phyloP scores from a whole-genome alignment of 2,329 filamentous ascomycete species.

The Mycosphaerella sp. region DNA sequence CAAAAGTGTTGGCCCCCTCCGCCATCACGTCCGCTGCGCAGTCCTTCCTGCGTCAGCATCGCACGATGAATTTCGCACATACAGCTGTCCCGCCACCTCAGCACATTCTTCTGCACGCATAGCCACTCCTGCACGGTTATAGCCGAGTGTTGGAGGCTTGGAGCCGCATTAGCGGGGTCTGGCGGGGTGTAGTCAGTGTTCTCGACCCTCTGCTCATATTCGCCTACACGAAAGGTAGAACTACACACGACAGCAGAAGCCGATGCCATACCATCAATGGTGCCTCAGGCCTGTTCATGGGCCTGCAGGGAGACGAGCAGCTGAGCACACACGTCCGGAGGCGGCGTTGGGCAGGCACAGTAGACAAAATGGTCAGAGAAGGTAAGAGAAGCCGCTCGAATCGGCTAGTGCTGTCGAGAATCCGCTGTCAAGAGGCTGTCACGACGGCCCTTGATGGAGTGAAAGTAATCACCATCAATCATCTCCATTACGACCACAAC shows the following conservation, averaged over 20 bases:
- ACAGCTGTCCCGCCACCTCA: slow-evolving; percentile 6
- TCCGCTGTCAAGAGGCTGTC: slow-evolving; percentile 2
- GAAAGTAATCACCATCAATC: slow-evolving; percentile 8
- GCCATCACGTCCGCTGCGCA: background rate
- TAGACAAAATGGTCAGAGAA: slow-evolving; percentile 3
- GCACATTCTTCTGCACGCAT: background rate
- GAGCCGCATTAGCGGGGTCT: slow-evolving; percentile 11
- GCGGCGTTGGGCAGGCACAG: background rate
- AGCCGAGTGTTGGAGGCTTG: slow-evolving; percentile 5
- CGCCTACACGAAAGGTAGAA: background rate
- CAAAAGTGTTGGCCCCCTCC: background rate
- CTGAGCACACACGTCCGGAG: background rate
- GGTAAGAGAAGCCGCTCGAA: slow-evolving; percentile 18
- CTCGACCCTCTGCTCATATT: background rate
- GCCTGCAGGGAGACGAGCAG: background rate
- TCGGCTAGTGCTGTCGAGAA: slow-evolving; percentile 15
- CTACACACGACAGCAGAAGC: background rate
- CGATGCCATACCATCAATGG: background rate
- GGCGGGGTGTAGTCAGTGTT: slow-evolving; percentile 1
- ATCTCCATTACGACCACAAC: background rate
- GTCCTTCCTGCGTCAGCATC: background rate
- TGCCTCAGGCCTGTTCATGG: background rate
- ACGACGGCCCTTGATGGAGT: slow-evolving; percentile 2
- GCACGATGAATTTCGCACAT: slow-evolving; percentile 11
- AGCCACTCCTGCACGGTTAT: background rate